phyloP scores from a whole-genome alignment of 306 rosid species.

The Prunus mume region DNA sequence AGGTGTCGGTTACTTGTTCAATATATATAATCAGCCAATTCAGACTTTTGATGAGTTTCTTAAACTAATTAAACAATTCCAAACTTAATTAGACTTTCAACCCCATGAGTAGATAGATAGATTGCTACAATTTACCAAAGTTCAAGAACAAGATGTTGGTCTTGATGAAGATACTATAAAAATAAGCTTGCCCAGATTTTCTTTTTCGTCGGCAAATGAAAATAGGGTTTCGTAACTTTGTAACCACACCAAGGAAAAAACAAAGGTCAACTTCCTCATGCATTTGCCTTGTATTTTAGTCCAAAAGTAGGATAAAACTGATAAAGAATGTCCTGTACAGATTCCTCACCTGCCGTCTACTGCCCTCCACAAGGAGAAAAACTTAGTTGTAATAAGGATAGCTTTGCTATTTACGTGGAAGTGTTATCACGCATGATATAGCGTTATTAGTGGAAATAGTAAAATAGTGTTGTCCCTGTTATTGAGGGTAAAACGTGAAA shows the following conservation, averaged over 20 bases:
- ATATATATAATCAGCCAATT: background rate
- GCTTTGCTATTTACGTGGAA: no score
- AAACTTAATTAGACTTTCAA: background rate
- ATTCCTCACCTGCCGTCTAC: background rate
- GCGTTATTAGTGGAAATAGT: no score
- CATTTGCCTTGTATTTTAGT: slow-evolving; percentile 7
- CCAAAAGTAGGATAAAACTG: background rate
- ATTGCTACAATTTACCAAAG: background rate
- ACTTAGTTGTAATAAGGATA: no score
- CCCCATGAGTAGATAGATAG: background rate
- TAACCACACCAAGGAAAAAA: background rate
- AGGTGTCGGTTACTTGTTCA: slow-evolving; percentile 4
- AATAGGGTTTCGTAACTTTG: background rate
- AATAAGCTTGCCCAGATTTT: background rate
- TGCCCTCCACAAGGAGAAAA: background rate
- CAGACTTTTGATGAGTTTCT: background rate
- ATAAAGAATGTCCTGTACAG: background rate
- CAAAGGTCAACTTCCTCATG: slow-evolving; percentile 10
- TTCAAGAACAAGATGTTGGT: no score
- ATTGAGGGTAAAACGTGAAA: slow-evolving; percentile 16
- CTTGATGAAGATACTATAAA: background rate
- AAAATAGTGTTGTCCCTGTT: no score
- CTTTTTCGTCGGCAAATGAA: background rate
- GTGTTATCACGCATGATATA: no score
- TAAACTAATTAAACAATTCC: background rate